A percentile compares a stretch with the other conserved stretches of the same genome.
Conservation (phyloP, 1,284 basidiomycete genomes). For the Puccinia coronata region DNA sequence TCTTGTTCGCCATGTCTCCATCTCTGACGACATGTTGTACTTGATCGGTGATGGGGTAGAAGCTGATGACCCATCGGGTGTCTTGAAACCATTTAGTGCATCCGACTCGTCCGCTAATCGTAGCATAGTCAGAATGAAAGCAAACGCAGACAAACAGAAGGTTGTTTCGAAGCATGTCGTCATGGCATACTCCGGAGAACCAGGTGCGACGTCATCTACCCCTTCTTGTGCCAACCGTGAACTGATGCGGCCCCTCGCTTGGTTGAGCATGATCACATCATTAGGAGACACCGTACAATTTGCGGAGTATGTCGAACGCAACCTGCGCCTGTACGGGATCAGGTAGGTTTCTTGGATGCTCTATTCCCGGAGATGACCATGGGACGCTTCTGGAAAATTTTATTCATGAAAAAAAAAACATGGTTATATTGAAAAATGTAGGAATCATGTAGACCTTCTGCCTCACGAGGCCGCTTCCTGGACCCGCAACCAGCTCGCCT, state of each 20-base stretch:
- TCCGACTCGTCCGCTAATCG: conserved; percentile 85
- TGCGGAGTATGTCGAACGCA: conserved; percentile 92
- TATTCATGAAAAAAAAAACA: background rate
- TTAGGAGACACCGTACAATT: conserved; percentile 94
- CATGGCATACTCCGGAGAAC: conserved; percentile 93
- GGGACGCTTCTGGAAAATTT: background rate
- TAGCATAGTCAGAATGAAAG: conserved; percentile 96
- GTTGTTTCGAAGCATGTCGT: conserved; percentile 83
- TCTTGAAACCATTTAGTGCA: conserved; percentile 61
- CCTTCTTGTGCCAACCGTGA: background rate
- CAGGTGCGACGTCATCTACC: conserved; percentile 65
- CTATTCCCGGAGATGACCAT: background rate
- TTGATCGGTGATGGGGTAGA: background rate
- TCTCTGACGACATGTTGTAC: background rate
- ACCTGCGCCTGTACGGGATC: conserved; percentile 93
- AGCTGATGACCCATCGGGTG: background rate
- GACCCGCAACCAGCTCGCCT: conserved; percentile 86
- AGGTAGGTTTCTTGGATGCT: conserved; percentile 63
- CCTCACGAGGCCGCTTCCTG: conserved; percentile 88
- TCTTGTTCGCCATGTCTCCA: conserved; percentile 63
- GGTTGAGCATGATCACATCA: conserved; percentile 12
- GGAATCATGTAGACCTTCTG: conserved; percentile 77
- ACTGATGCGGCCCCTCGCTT: background rate
- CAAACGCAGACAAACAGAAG: conserved; percentile 96
- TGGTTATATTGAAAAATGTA: conserved; percentile 46